These are phyloP conservation scores for Actinomortierella wolfii DNA, from an alignment of 371 early-diverging fungal species.

Conservation along the genomic window DNA sequence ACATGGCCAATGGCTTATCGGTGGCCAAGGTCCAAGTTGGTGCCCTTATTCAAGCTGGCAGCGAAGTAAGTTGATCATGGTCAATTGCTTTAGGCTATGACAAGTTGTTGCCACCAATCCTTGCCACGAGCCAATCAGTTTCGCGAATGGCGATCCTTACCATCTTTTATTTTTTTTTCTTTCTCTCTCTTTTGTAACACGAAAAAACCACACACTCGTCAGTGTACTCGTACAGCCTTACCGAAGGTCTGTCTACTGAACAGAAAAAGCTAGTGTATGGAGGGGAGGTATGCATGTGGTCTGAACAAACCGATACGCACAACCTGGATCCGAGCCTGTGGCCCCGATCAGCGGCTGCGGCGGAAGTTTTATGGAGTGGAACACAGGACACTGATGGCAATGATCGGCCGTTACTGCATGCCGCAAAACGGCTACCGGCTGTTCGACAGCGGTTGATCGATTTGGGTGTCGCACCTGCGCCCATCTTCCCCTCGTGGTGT, in stretches of 20 bases:
- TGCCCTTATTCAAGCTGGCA: conserved; percentile 31
- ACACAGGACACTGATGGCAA: conserved; percentile 55
- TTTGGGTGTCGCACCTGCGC: conserved; percentile 72
- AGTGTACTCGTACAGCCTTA: conserved; percentile 39
- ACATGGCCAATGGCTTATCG: conserved; percentile 51
- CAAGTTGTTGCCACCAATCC: conserved; percentile 52
- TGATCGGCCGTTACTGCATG: conserved; percentile 57
- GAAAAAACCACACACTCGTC: too few relatives aligned
- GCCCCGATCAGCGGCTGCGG: conserved; percentile 77
- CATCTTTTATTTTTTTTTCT: too few relatives aligned
- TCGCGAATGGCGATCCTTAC: too few relatives aligned
- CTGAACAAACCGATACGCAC: conserved; percentile 70
- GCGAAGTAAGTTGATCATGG: conserved; percentile 12
- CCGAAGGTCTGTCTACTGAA: conserved; percentile 18
- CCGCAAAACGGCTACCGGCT: conserved; percentile 68
- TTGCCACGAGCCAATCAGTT: too few relatives aligned
- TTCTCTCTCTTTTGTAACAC: too few relatives aligned
- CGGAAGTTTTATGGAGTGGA: conserved; percentile 82
- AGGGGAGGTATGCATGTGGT: conserved; percentile 74
- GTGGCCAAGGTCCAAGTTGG: conserved; percentile 23
- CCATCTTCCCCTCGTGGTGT: conserved; percentile 76
- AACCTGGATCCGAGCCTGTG: conserved; percentile 70
- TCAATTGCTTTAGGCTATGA: conserved; percentile 68
- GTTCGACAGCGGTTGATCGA: conserved; percentile 68
- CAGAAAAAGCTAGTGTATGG: conserved; percentile 52